Conservation (phyloP, 2,329 filamentous ascomycete species). For the Hyphodiscus sp. region DNA sequence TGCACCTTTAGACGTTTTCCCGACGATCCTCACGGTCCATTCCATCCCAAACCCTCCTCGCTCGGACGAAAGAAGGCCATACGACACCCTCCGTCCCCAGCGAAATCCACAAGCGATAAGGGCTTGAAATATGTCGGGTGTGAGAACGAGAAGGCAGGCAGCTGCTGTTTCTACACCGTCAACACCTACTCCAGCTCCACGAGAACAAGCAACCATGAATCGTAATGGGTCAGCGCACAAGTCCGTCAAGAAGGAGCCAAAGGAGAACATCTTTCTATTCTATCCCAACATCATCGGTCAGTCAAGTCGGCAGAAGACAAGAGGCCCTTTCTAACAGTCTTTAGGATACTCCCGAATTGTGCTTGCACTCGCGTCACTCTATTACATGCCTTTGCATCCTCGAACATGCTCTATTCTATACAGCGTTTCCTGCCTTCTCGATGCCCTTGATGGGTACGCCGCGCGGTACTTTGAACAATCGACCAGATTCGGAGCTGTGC, state of each 20-base stretch:
- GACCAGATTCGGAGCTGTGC: slow-evolving; percentile 89
- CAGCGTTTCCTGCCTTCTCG: slow-evolving; percentile 88
- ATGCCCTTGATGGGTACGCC: slow-evolving; percentile 92
- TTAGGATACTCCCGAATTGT: slow-evolving; percentile 72
- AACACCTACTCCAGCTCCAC: slow-evolving; percentile 23
- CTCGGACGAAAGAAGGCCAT: slow-evolving; percentile 1
- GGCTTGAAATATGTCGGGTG: slow-evolving; percentile 24
- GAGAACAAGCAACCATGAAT: slow-evolving; percentile 32
- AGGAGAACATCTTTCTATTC: slow-evolving; percentile 77
- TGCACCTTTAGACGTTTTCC: background rate
- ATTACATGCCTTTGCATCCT: slow-evolving; percentile 99
- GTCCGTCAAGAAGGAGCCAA: slow-evolving; percentile 32
- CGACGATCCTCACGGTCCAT: background rate
- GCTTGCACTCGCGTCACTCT: slow-evolving; percentile 82
- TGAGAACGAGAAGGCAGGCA: slow-evolving; percentile 28
- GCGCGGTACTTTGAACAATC: slow-evolving; percentile 83
- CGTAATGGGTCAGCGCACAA: slow-evolving; percentile 39
- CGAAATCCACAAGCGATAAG: slow-evolving; percentile 4
- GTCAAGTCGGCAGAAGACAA: slow-evolving; percentile 18
- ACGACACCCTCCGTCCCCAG: slow-evolving; percentile 15
- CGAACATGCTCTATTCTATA: slow-evolving; percentile 89
- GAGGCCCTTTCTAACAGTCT: slow-evolving; percentile 12
- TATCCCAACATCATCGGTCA: slow-evolving; percentile 76
- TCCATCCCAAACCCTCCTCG: background rate
- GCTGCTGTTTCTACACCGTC: slow-evolving; percentile 24